Evolutionary conservation across 345 rosid species (phyloP).

Genomic region (Brassica carinata): DNA sequence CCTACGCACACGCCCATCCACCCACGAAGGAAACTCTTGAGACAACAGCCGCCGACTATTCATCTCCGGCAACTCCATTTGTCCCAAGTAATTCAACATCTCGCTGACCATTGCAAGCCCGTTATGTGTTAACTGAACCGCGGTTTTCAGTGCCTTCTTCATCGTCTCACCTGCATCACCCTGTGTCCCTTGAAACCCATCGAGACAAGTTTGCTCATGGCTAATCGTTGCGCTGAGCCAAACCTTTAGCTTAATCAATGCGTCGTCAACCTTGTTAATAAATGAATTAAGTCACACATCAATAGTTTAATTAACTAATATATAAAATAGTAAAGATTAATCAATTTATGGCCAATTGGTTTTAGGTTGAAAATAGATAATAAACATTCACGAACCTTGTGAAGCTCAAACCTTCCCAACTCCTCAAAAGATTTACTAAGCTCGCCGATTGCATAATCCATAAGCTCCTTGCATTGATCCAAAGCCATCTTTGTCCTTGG

Average conservation of each 20-base stretch:
- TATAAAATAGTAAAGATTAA: not conserved
- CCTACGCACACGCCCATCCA: slow-evolving; percentile 32
- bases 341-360: not conserved
- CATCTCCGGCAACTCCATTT: slow-evolving; percentile 27
- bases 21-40: slow-evolving; percentile 41
- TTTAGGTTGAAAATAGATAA: not conserved
- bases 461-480: slow-evolving; percentile 58
- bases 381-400: not conserved
- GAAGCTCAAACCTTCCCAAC: slow-evolving; percentile 44
- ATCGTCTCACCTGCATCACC: slow-evolving; percentile 57
- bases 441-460: slow-evolving; percentile 56
- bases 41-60: slow-evolving; percentile 38
- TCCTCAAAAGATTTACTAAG: slow-evolving; percentile 48
- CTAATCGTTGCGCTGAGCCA: slow-evolving; percentile 85
- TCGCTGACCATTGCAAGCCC: slow-evolving; percentile 66
- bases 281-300: not conserved
- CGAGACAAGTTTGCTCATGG: slow-evolving; percentile 74
- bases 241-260: slow-evolving; percentile 48
- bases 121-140: slow-evolving; percentile 57
- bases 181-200: slow-evolving; percentile 61
- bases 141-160: slow-evolving; percentile 49
- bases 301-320: not conserved
- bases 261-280: slow-evolving; percentile 26
- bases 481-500: slow-evolving; percentile 57
- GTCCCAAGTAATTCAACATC: slow-evolving; percentile 42